These are phyloP conservation scores for Escallonia rubra DNA, from an alignment of 129 eudicot species.

Conservation along the genomic window DNA sequence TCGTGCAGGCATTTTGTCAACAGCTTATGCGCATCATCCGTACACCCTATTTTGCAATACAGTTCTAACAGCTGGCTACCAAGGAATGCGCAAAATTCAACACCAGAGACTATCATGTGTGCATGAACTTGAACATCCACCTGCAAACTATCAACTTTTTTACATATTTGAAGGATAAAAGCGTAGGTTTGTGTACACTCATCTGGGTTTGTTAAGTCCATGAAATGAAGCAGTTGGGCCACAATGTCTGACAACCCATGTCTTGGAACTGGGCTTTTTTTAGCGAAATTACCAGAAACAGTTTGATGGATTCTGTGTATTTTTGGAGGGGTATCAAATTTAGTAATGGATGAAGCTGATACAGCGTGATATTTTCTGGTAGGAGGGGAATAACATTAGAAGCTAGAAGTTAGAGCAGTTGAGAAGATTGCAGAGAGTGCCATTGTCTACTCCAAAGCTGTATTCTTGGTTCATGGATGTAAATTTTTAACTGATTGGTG, in stretches of 20 bases:
- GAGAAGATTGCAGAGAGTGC: too few species aligned
- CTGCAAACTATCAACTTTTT: background rate
- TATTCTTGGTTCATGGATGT: too few species aligned
- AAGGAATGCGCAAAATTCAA: slow-evolving; percentile 24
- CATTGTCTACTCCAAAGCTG: too few species aligned
- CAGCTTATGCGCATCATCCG: slow-evolving; percentile 18
- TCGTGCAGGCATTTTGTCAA: slow-evolving; percentile 33
- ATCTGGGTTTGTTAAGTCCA: slow-evolving; percentile 15
- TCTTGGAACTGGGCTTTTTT: background rate
- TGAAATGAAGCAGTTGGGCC: background rate
- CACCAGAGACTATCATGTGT: slow-evolving; percentile 10
- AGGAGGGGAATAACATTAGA: background rate
- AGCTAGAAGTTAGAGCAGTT: too few species aligned
- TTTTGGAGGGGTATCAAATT: background rate
- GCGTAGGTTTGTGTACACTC: slow-evolving; percentile 6
- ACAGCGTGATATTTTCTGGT: background rate
- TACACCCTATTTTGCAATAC: slow-evolving; percentile 22
- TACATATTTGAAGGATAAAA: slow-evolving; percentile 4
- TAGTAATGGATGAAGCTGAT: background rate
- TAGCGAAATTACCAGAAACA: background rate
- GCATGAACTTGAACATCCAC: slow-evolving; percentile 22
- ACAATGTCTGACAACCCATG: background rate
- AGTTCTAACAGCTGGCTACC: slow-evolving; percentile 35
- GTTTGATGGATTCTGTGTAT: background rate
- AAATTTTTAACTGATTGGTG: too few species aligned